phyloP scores from a whole-genome alignment of 805 yeast genomes.

The Naumovozyma baii region DNA sequence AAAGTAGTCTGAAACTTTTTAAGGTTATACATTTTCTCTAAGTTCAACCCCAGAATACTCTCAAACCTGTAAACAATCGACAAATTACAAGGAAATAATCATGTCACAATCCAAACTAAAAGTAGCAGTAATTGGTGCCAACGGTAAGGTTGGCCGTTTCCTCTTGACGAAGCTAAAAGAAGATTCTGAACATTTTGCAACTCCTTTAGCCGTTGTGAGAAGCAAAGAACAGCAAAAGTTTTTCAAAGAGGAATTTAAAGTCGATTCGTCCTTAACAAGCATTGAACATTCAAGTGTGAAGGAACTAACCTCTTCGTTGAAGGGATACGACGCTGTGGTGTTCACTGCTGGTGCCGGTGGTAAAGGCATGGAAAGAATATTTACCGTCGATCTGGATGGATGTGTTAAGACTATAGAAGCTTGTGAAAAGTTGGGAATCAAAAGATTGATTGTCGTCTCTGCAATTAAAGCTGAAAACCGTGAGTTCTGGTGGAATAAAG shows the following conservation, averaged over 20 bases:
- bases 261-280: slow-evolving; percentile 32
- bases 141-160: slow-evolving; percentile 49
- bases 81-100: not conserved
- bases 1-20: too few species aligned
- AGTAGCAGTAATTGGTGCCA: slow-evolving; percentile 49
- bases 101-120: slow-evolving; percentile 11
- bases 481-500: slow-evolving; percentile 33
- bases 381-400: slow-evolving; percentile 53
- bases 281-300: slow-evolving; percentile 31
- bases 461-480: slow-evolving; percentile 48
- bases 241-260: slow-evolving; percentile 32
- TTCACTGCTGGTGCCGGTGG: slow-evolving; percentile 60
- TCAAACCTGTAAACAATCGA: not conserved
- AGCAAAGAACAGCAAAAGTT: slow-evolving; percentile 35
- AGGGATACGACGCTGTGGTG: slow-evolving; percentile 46
- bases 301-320: slow-evolving; percentile 31
- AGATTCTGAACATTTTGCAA: slow-evolving; percentile 24
- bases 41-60: not conserved
- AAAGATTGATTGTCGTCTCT: slow-evolving; percentile 44
- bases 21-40: not conserved
- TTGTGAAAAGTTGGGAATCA: slow-evolving; percentile 34
- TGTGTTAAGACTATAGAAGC: slow-evolving; percentile 51
- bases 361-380: slow-evolving; percentile 35
- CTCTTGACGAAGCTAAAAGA: slow-evolving; percentile 32
- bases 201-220: slow-evolving; percentile 38